A percentile compares a stretch with the other conserved stretches of the same genome.
Conservation (phyloP, 805 yeast genomes). For the Starmera amethionina region DNA sequence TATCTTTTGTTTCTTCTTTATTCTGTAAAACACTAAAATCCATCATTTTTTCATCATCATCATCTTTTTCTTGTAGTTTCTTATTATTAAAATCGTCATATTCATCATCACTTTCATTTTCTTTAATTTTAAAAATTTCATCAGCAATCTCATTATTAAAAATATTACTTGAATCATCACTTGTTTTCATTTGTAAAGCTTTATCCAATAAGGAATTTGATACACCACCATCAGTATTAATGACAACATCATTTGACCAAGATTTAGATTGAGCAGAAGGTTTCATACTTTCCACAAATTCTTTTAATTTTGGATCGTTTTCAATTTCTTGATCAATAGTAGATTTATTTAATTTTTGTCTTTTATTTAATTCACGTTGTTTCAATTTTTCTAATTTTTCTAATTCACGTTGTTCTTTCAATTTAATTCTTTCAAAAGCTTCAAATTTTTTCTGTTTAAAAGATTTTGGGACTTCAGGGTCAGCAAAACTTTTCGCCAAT, state of each 20-base stretch:
- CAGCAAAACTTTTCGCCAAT: slow-evolving; percentile 78
- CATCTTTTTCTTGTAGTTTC: slow-evolving; percentile 21
- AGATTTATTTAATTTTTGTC: slow-evolving; percentile 18
- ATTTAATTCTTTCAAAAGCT: slow-evolving; percentile 33
- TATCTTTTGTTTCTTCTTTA: slow-evolving; percentile 18
- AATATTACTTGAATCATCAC: slow-evolving; percentile 7
- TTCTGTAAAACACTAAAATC: slow-evolving; percentile 23
- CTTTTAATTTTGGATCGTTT: slow-evolving; percentile 59
- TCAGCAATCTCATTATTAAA: slow-evolving; percentile 16
- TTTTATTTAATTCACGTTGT: slow-evolving; percentile 25
- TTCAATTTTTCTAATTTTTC: slow-evolving; percentile 22
- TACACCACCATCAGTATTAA: slow-evolving; percentile 23
- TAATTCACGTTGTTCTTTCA: slow-evolving; percentile 39
- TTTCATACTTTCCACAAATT: slow-evolving; percentile 76
- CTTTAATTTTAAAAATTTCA: slow-evolving; percentile 18
- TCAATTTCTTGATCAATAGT: slow-evolving; percentile 52
- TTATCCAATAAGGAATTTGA: slow-evolving; percentile 29
- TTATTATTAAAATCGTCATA: slow-evolving; percentile 25
- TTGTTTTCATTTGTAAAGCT: slow-evolving; percentile 26
- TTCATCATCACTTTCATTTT: slow-evolving; percentile 36
- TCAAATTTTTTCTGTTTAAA: slow-evolving; percentile 44
- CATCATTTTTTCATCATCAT: slow-evolving; percentile 39
- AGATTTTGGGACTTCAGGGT: slow-evolving; percentile 69
- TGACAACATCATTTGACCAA: slow-evolving; percentile 48
- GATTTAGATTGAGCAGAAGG: slow-evolving; percentile 62